phyloP scores from a whole-genome alignment of 352 stramenopile species.

The Pythium folliculosum region DNA sequence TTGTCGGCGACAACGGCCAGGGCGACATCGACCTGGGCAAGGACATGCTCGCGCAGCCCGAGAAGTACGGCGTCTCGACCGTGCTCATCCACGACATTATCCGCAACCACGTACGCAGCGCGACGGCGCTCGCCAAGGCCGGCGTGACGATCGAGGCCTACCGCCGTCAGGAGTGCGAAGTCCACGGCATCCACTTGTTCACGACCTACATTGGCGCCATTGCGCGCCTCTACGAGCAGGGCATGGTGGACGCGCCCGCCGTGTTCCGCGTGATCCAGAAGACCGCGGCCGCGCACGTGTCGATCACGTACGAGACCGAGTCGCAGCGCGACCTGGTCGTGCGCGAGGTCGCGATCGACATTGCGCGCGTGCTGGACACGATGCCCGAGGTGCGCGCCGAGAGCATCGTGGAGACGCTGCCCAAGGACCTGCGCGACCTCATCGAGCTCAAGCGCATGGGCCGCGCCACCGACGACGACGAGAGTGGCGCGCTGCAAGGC shows the following conservation, averaged over 20 bases:
- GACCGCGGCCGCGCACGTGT: slow-evolving; percentile 50
- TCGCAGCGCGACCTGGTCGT: slow-evolving; percentile 55
- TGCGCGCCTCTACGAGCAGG: slow-evolving; percentile 49
- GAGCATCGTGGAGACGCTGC: slow-evolving; percentile 45
- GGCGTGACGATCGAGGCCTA: slow-evolving; percentile 37
- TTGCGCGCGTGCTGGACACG: slow-evolving; percentile 54
- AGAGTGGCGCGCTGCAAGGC: not conserved
- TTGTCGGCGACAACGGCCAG: slow-evolving; percentile 82
- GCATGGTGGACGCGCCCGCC: slow-evolving; percentile 50
- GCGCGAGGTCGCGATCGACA: slow-evolving; percentile 61
- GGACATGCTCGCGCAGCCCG: slow-evolving; percentile 50
- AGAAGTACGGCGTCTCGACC: slow-evolving; percentile 51
- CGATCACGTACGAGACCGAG: slow-evolving; percentile 65
- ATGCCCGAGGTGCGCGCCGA: slow-evolving; percentile 60
- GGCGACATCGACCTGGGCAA: slow-evolving; percentile 83
- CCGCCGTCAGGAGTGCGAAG: slow-evolving; percentile 62
- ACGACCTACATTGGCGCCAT: slow-evolving; percentile 81
- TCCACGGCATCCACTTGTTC: slow-evolving; percentile 70
- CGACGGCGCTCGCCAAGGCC: slow-evolving; percentile 17
- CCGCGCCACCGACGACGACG: slow-evolving; percentile 9
- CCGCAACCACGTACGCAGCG: slow-evolving; percentile 51
- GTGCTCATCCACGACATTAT: slow-evolving; percentile 86
- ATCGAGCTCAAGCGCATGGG: slow-evolving; percentile 24
- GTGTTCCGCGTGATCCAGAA: slow-evolving; percentile 68
- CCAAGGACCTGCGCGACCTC: slow-evolving; percentile 42